A percentile compares a stretch with the other conserved stretches of the same genome.
These are phyloP conservation scores for Chamaenerion angustifolium DNA, from an alignment of 345 rosid genomes.

Conservation along the genomic window DNA sequence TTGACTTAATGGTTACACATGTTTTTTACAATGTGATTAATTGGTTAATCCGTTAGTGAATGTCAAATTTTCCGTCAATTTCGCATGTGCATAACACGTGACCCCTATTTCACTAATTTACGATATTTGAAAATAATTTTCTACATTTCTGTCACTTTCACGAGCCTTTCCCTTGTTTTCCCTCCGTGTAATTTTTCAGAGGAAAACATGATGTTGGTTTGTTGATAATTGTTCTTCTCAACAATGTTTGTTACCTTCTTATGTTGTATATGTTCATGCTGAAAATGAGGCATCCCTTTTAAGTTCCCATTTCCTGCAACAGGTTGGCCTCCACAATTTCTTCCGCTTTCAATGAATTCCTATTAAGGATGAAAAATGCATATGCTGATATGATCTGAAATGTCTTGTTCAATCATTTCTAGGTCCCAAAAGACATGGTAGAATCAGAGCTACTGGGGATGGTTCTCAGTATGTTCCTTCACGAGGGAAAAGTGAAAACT, in stretches of 20 bases:
- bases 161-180: too few species aligned
- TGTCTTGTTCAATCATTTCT: conserved; percentile 31
- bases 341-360: background rate
- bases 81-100: too few species aligned
- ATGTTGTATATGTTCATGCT: conserved; percentile 31
- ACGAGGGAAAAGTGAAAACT: conserved; percentile 10
- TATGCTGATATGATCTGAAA: conserved; percentile 5
- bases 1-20: too few species aligned
- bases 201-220: too few species aligned
- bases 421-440: conserved; percentile 16
- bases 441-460: conserved; percentile 16
- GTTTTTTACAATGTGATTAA: too few species aligned
- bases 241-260: background rate
- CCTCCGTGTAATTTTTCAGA: too few species aligned
- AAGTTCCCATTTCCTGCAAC: conserved; percentile 49
- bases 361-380: conserved; percentile 1
- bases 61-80: too few species aligned
- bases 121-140: too few species aligned
- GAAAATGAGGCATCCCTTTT: conserved; percentile 74
- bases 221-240: background rate
- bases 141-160: too few species aligned
- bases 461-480: conserved; percentile 19
- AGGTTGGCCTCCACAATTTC: conserved; percentile 28
- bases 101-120: too few species aligned
- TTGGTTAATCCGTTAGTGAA: too few species aligned